Conservation (phyloP, 2,329 filamentous ascomycete species). For the Byssothecium circinans region DNA sequence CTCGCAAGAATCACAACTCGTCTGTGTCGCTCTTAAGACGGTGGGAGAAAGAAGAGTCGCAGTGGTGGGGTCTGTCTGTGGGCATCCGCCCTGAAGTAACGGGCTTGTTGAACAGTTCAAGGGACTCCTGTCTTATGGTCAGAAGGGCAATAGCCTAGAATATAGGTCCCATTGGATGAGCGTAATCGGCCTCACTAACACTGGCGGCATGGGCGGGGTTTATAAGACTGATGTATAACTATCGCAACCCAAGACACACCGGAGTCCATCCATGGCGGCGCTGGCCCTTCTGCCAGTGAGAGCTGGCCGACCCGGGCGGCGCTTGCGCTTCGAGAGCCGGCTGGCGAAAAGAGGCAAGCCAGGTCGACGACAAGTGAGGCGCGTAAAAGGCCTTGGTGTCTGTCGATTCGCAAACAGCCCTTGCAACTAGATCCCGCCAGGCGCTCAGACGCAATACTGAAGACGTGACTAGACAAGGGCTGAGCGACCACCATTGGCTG, state of each 20-base stretch:
- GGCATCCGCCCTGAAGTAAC: slow-evolving; percentile 27
- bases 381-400: slow-evolving; percentile 27
- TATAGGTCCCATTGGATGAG: slow-evolving; percentile 29
- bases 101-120: slow-evolving; percentile 21
- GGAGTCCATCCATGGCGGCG: slow-evolving; percentile 22
- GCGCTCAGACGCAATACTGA: slow-evolving; percentile 22
- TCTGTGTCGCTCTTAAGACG: slow-evolving; percentile 9
- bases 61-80: slow-evolving; percentile 35
- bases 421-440: slow-evolving; percentile 24
- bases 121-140: slow-evolving; percentile 21
- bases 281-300: slow-evolving; percentile 29
- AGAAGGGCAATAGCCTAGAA: slow-evolving; percentile 13
- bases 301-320: slow-evolving; percentile 34
- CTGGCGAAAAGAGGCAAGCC: slow-evolving; percentile 31
- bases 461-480: slow-evolving; percentile 17
- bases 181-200: slow-evolving; percentile 20
- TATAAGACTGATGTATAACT: slow-evolving; percentile 36
- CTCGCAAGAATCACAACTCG: slow-evolving; percentile 26
- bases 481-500: slow-evolving; percentile 23
- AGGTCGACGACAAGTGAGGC: slow-evolving; percentile 29
- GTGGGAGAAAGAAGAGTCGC: slow-evolving; percentile 35
- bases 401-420: slow-evolving; percentile 39
- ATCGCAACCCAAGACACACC: slow-evolving; percentile 28
- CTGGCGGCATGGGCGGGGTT: slow-evolving; percentile 29
- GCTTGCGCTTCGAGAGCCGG: slow-evolving; percentile 41